Evolutionary conservation across 805 yeast genomes (phyloP), one percentile per base, ranked within the genome.

Genomic region (Blastobotrys peoriensis): DNA sequence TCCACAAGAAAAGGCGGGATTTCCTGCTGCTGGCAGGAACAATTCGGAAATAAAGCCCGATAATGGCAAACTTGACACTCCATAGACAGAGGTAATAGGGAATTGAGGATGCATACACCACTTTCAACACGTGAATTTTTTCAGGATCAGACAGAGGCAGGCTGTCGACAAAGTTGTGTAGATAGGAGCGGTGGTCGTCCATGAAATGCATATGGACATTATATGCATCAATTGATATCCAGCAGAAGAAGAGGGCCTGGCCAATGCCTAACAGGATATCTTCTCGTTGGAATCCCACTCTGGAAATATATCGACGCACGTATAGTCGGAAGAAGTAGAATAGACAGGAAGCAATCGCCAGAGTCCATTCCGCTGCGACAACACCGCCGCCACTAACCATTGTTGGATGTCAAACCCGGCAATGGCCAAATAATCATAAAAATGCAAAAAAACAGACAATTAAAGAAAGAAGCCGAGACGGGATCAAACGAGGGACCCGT

Each of bases 21-120:
- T 48, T 47, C 33, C 37, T 43, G 36, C 56, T 49, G 25, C 48
- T 45, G 10, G 45, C 44, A n/a, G 59, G 59, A 13, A 56, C 50
- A 27, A 56, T 44, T 10, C 58, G 50, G 38, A 46, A 56, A 45
- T 56, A 56, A 33, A 56, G 49, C 21, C 57, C 55, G 22, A 56
- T 38, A 20, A 56, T 48, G 4, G 58, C 53, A 33, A 43, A 48
- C 44, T 56, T 56, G 48, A 56, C 47, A 39, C 48, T 36, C 60
- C 60, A 56, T 25, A 56, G 36, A 28, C 51, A 45, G 35, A 56
- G 21, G 40, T 54, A 56, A 49, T 56, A 56, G 6, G 58, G 57
- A 2, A 49, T 41, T 4, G 58, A 41, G 33, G 60, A 56, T 17
- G 57, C 49, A 34, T 54, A 56, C 30, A 55, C 43, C 22, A 54